These are phyloP conservation scores for Hypoxylon perforatum DNA, from an alignment of 495 filamentous ascomycete species.

Conservation along the genomic window DNA sequence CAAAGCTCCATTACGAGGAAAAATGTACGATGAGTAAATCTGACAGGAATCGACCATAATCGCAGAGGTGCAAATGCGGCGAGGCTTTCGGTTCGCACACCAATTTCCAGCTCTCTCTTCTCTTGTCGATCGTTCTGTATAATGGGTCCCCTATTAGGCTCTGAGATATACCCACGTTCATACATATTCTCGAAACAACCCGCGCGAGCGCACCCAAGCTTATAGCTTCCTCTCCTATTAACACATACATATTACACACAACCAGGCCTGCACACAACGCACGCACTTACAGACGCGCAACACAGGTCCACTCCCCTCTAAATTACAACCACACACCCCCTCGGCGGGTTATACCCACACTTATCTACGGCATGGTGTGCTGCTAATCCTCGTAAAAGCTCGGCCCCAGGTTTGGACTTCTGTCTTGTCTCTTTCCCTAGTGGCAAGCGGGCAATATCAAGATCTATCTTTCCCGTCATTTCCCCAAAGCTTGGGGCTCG, in stretches of 20 bases:
- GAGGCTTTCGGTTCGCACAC: conserved; percentile 13
- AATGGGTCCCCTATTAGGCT: conserved; percentile 36
- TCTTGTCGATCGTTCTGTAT: conserved; percentile 30
- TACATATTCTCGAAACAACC: conserved; percentile 41
- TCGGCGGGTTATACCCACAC: conserved; percentile 30
- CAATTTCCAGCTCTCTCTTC: conserved; percentile 23
- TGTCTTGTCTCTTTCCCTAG: conserved; percentile 15
- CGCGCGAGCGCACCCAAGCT: conserved; percentile 27
- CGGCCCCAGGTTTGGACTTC: conserved; percentile 6
- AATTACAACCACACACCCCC: conserved; percentile 41
- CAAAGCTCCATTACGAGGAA: conserved; percentile 19
- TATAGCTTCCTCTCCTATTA: conserved; percentile 22
- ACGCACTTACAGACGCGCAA: conserved; percentile 19
- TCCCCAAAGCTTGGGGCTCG: conserved; percentile 25
- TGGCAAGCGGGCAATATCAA: conserved; percentile 34
- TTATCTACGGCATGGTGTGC: conserved; percentile 33
- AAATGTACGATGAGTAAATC: conserved; percentile 10
- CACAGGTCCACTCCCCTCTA: conserved; percentile 33
- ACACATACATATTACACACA: conserved; percentile 6
- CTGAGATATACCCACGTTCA: conserved; percentile 16
- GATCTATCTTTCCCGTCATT: conserved; percentile 38
- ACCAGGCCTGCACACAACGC: background rate
- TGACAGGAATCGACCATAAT: conserved; percentile 2
- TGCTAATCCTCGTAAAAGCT: conserved; percentile 35
- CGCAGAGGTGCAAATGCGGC: background rate